Evolutionary conservation across 2,329 filamentous ascomycete species (phyloP), one percentile per base, ranked within the genome.

Genomic region (Fusarium tricinctum): DNA sequence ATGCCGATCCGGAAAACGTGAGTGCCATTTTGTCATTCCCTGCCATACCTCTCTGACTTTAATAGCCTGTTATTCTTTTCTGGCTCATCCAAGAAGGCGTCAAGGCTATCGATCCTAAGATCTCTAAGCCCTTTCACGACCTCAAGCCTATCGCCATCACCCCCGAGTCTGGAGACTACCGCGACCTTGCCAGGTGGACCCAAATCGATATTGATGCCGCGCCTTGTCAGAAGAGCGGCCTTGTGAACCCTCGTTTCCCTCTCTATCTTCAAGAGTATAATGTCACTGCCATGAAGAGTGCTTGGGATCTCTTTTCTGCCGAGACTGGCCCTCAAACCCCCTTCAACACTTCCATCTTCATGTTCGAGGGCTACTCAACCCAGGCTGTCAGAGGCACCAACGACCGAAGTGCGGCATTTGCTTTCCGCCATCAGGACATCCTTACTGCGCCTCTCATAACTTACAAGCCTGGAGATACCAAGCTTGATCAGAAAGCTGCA

Each of bases 311-410:
- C n/a, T 74, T 73, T 8, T 46, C 71, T 7, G 20, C 53, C 6
- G 61, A 68, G 15, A 71, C 63, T 4, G 46, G 55, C 0, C 43
- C 54, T 1, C 17, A 33, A 33, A 63, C 71, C 12, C 69, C 63
- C 14, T 72, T 73, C 33, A 66, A 45, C 46, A 58, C 51, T 20
- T 73, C 72, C 3, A 77, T 87, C 44, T 84, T 87, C 75, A 83
- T 88, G 81, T 84, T 88, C 54, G 86, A 89, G 70, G 83, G 83
- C 5, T 88, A 88, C 74, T 80, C 84, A 2, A 75, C 73, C 9
- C 73, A 81, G 22, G 85, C 81, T 2, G 80, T 74, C 1, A 63
- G 69, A 5, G 40, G 48, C 1, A 39, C 49, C 1, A 17, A 54
- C 30, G 17, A 22, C 3, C 17, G 52, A 12, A 60, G 50, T 4